Evolutionary conservation across 164 flowering plant genomes (phyloP).

Genomic region (Umbellularia californica): DNA sequence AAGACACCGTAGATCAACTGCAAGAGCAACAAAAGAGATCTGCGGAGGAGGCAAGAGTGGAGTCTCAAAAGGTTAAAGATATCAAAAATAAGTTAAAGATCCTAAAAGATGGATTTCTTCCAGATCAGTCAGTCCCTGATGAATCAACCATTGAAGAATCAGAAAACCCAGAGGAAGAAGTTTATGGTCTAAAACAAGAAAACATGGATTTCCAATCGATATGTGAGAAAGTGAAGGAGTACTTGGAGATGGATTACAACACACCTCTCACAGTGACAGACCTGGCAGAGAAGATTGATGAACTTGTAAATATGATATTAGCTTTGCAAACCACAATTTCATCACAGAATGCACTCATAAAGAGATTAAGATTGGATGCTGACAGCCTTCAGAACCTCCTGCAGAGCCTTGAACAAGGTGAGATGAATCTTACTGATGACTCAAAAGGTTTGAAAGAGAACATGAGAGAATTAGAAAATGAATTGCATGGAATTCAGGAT

Average conservation of each 20-base stretch:
- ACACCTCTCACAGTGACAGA: slow-evolving; percentile 45
- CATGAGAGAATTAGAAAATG: slow-evolving; percentile 44
- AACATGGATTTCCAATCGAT: slow-evolving; percentile 22
- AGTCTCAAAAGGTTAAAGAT: slow-evolving; percentile 34
- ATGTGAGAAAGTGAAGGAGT: slow-evolving; percentile 36
- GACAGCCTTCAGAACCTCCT: slow-evolving; percentile 61
- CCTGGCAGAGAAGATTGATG: slow-evolving; percentile 76
- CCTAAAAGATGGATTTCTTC: slow-evolving; percentile 25
- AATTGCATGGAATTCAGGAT: slow-evolving; percentile 30
- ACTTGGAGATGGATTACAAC: slow-evolving; percentile 26
- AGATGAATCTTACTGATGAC: slow-evolving; percentile 24
- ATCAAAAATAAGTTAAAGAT: slow-evolving; percentile 36
- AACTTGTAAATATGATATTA: slow-evolving; percentile 68
- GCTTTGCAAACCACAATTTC: slow-evolving; percentile 52
- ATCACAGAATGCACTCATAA: slow-evolving; percentile 61
- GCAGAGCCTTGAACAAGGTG: slow-evolving; percentile 51
- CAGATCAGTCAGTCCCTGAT: slow-evolving; percentile 11
- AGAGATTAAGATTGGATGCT: slow-evolving; percentile 54
- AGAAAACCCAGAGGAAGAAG: slow-evolving; percentile 26
- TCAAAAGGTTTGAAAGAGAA: slow-evolving; percentile 28
- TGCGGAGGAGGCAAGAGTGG: slow-evolving; percentile 38
- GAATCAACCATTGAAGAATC: slow-evolving; percentile 11
- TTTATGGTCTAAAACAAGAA: not conserved
- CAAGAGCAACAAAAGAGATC: slow-evolving; percentile 47
- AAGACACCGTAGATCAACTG: slow-evolving; percentile 42